Base-by-base conservation (phyloP, 495 filamentous ascomycete genomes). In the Terfezia boudieri region DNA sequence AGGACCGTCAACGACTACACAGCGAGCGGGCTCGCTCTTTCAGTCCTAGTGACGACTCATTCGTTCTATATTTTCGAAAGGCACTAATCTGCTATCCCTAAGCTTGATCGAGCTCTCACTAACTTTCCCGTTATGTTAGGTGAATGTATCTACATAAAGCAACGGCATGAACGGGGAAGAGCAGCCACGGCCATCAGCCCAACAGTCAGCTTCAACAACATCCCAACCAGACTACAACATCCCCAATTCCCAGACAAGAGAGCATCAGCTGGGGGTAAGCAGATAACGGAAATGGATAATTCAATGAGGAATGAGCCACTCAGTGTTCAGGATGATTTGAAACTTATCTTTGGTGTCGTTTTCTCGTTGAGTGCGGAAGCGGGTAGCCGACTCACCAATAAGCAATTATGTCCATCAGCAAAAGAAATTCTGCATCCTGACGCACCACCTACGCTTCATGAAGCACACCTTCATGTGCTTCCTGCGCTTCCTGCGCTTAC, bases 31-130 rank as follows among this genome's bases (percentile, higher is more conserved):
- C n/a, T n/a, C n/a, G n/a, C n/a, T n/a, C 26, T 32, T 32, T 32
- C 26, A 32, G 26, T 2, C 4, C 2, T 32, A 5, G 94, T 96
- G 90, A 78, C 82, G 55, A 83, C 96, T 64, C 95, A 94, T 69
- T 87, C 86, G 41, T 93, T 96, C 71, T 96, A 94, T 73, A 94
- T 98, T 64, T 98, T 98, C 61, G 90, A 98, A 68, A 82, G 90
- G 58, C 90, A 98, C 67, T 93, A 9, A 32, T 43, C 32, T 48
- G 10, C 37, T 43, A 22, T 52, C 26, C 12, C 17, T 53, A 23
- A 20, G 6, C 26, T 7, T 32, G 26, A 32, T 32, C 26, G 26
- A 32, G 26, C 26, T 32, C 26, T 32, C 26, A 32, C 26, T 32
- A 32, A 1, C 26, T 7, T 32, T 32, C 7, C 26, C 26, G 26